Base-by-base conservation (phyloP, 208 protist genomes). In the Vickermania ingenoplastis region DNA sequence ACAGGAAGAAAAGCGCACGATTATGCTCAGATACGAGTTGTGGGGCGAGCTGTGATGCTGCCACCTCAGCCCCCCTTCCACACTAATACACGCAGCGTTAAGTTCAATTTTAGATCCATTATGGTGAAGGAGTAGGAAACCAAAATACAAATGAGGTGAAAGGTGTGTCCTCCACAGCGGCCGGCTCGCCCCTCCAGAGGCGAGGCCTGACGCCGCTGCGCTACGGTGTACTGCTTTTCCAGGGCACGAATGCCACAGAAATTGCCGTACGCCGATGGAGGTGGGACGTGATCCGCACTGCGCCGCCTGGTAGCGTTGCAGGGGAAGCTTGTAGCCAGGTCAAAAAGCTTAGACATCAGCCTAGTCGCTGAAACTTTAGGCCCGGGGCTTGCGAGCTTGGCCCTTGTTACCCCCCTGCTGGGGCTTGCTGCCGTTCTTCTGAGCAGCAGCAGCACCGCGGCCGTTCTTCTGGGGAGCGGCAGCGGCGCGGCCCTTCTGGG, bases 401-500 rank as follows among this genome's bases (percentile, higher is more conserved):
- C 21, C 50, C 50, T 54, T 54, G 21, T 54, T 54, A 21, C 50
- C 50, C 21, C 50, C 50, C 50, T 54, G 50, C 36, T 48, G 36
- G 23, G 50, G 50, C 21, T 26, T 17, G 21, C 24, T 7, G 24
- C 50, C 50, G 50, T 17, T 17, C 50, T 54, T 54, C 41, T 52
- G 63, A 49, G 53, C 26, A 28, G 23, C 25, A 21, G 28, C 29
- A 41, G n/a, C 54, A 5, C 24, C 22, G n/a, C 36, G 24, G 17
- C 31, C 22, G 26, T 61, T 41, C 30, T 65, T 50, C n/a, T 56
- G 5, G 36, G 30, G 31, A 5, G 17, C 28, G 23, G 31, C 55
- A 55, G 54, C 57, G 24, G 27, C 49, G 24, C 53, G 41, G 23
- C 66, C 60, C 54, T 66, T 59, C 53, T 50, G 54, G 51, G 41